A percentile compares a stretch with the other conserved stretches of the same genome.
phyloP scores from a whole-genome alignment of 2,329 filamentous ascomycete species.

The Parafenestella ontariensis region DNA sequence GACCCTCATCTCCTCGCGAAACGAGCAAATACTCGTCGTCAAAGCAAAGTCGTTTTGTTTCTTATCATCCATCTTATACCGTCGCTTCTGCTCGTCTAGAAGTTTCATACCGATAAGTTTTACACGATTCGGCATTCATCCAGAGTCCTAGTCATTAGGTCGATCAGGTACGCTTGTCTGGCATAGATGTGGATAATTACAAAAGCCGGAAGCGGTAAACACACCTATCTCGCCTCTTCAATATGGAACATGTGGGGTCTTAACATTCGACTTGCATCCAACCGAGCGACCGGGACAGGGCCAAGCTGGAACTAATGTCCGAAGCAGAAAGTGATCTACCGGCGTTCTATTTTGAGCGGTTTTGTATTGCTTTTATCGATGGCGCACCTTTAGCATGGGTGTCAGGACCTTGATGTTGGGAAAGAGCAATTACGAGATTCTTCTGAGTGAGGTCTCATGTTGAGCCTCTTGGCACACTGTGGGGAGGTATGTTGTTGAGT shows the following conservation, averaged over 20 bases:
- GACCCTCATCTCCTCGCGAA: conserved; percentile 6
- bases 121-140: conserved; percentile 6
- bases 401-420: conserved; percentile 11
- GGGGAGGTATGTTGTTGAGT: background rate
- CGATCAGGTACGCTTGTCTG: conserved; percentile 23
- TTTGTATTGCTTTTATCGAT: conserved; percentile 8
- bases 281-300: conserved; percentile 37
- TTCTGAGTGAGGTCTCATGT: conserved; percentile 8
- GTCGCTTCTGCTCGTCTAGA: conserved; percentile 21
- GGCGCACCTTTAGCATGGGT: conserved; percentile 8
- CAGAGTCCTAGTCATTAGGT: conserved; percentile 14
- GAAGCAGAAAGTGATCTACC: conserved; percentile 26
- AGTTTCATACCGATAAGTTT: conserved; percentile 8
- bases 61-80: conserved; percentile 15
- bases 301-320: conserved; percentile 19
- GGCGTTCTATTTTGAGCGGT: conserved; percentile 24
- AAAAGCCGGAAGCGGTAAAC: conserved; percentile 21
- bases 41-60: conserved; percentile 14
- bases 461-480: conserved; percentile 12
- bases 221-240: conserved; percentile 15
- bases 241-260: conserved; percentile 33
- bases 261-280: conserved; percentile 28
- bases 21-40: conserved; percentile 11
- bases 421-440: conserved; percentile 8
- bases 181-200: conserved; percentile 29